Conservation (phyloP, 169 alveolate species). For the Plasmodium falciparum region DNA sequence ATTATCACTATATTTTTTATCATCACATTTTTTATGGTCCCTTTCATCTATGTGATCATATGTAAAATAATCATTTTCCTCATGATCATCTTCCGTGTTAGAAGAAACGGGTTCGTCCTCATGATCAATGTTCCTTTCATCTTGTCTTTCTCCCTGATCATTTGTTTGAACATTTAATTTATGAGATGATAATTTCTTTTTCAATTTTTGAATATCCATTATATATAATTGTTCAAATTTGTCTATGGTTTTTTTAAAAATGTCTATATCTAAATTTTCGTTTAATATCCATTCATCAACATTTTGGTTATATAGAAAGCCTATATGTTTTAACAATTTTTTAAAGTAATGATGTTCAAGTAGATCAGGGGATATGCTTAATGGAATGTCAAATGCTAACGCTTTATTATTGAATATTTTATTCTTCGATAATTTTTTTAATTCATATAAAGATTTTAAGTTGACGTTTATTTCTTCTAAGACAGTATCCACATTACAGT, state of each 20-base stretch:
- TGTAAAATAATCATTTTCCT: not conserved
- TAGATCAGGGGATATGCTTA: constrained; percentile 58
- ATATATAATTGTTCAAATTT: constrained; percentile 42
- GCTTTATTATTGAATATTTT: constrained; percentile 25
- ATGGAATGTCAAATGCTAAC: constrained; percentile 53
- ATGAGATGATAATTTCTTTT: not conserved
- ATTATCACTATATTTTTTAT: too few species aligned
- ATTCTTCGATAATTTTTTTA: constrained; percentile 39
- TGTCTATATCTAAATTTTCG: constrained; percentile 31
- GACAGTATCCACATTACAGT: constrained; percentile 47
- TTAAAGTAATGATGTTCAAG: constrained; percentile 54
- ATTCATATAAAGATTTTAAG: constrained; percentile 51
- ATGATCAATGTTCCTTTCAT: not conserved
- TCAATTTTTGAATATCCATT: constrained; percentile 5
- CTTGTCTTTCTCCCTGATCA: not conserved
- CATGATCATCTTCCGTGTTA: not conserved
- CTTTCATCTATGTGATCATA: not conserved
- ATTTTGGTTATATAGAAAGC: constrained; percentile 40
- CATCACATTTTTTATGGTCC: not conserved
- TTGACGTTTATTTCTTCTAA: constrained; percentile 20
- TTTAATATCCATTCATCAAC: constrained; percentile 40
- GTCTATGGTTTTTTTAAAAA: constrained; percentile 29
- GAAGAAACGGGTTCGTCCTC: not conserved
- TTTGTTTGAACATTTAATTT: not conserved
- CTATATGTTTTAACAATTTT: constrained; percentile 29